Evolutionary conservation across 768 basidiomycete species (phyloP).

Genomic region (Lactarius sanguifluus): DNA sequence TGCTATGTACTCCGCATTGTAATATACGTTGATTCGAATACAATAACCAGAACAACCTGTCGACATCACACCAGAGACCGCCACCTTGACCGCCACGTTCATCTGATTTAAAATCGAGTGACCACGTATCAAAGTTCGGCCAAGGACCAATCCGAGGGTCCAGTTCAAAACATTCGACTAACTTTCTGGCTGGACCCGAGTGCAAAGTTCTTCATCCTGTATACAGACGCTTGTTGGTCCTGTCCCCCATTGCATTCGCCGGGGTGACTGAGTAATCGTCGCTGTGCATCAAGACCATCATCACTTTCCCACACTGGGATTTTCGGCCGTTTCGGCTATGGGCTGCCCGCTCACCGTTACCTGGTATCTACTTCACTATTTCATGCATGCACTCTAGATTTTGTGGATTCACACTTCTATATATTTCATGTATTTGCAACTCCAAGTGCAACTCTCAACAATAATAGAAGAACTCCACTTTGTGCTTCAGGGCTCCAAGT

Average conservation of each 20-base stretch:
- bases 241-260: not conserved
- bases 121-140: too few species aligned
- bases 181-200: not conserved
- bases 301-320: not conserved
- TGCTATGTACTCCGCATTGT: not conserved
- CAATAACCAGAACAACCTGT: not conserved
- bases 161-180: not conserved
- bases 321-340: not conserved
- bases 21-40: not conserved
- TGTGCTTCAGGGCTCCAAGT: too few species aligned
- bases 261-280: not conserved
- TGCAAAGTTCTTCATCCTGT: not conserved
- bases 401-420: too few species aligned
- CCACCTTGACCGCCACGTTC: not conserved
- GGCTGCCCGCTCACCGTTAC: too few species aligned
- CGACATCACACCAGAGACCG: not conserved
- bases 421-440: too few species aligned
- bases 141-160: not conserved
- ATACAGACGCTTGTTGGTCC: not conserved
- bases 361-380: too few species aligned
- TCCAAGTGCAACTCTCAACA: too few species aligned
- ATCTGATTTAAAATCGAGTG: not conserved
- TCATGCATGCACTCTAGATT: too few species aligned
- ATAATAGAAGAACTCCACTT: too few species aligned
- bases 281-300: not conserved